Evolutionary conservation across 305 asterid species (phyloP), one percentile per base, ranked within the genome.

Genomic region (Salvia sclarea): DNA sequence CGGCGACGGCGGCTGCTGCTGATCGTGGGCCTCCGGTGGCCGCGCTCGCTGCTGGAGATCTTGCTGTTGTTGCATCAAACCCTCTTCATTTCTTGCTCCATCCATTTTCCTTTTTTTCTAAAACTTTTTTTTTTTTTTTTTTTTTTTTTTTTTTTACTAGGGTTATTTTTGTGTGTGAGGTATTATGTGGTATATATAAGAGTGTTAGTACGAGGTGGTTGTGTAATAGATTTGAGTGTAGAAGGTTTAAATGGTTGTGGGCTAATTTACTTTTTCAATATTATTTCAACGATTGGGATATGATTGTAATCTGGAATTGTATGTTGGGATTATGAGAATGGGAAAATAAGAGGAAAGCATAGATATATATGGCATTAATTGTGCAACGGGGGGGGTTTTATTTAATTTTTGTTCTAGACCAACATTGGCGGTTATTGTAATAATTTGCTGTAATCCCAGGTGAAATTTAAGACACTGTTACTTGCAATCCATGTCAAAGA

Each of bases 231-330:
- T 61, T 53, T 35, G 66, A 55, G 75, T 63, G 71, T 70, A 69
- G 44, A 74, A 59, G 78, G 65, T 68, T 30, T 49, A 58, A 76
- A 16, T 45, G 72, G 40, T 35, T 50, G 65, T 8, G 54, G 68
- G 65, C 41, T 18, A 64, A 37, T 8, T 49, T 18, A 38, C 14
- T 31, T 62, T 40, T 37, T 38, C 10, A 21, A 52, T 61, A 80
- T 70, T 33, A 75, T 78, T 61, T 78, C 82, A 78, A 83, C 81
- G 69, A 20, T 73, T 48, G 61, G 71, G 79, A 83, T 80, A 78
- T 68, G 80, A 25, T 53, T 63, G 78, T 80, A 78, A 82, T 80
- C 82, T 59, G 10, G 40, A 66, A 24, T 25, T 73, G 67, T 66
- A 31, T 18, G 58, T 72, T 17, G 56, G 75, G 80, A 83, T 80